Base-by-base conservation (phyloP, 768 basidiomycete species). In the Calocera cornea region DNA sequence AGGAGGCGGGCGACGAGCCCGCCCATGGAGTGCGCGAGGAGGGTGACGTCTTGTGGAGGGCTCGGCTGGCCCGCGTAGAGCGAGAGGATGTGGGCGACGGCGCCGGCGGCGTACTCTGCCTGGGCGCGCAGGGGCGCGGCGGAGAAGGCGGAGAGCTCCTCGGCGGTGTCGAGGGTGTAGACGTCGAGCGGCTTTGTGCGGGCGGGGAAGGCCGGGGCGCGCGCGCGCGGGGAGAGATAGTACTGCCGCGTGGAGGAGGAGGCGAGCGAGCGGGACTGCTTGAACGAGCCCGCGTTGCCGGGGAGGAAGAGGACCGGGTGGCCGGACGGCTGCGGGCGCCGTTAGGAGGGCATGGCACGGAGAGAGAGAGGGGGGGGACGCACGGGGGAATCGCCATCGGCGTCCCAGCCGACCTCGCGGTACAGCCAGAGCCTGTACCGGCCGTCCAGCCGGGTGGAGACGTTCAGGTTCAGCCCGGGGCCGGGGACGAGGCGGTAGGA, bases 11-110 rank as follows among this genome's bases (percentile, higher is more conserved):
- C 74, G 24, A 75, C 76, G 38, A 78, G 71, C 0, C 77, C 77
- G 27, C 77, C 77, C 77, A 78, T 78, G 14, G 76, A 77, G 66
- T 78, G 77, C 14, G 72, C 76, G 0, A 78, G 44, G 2, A 78
- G 69, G n/a, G 72, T 69, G 64, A 78, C 73, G 3, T 47, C 44
- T 24, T 44, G 5, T 38, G 36, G 36, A n/a, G n/a, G n/a, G n/a
- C n/a, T 50, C 2, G 73, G 72, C 11, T 66, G 69, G 0, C 49
- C 0, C 8, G 74, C 69, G 11, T 73, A 73, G 2, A 69, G 68
- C 3, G 65, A 50, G 14, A 71, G 66, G 65, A 73, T 73, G 64
- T 69, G 64, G 2, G 36, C 29, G 33, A 76, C 71, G 34, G 66
- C 64, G 22, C 65, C 16, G 14, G 68, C 64, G 34, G 76, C 36